Evolutionary conservation across 2,329 filamentous ascomycete genomes (phyloP).

Genomic region (Botrytis deweyae): DNA sequence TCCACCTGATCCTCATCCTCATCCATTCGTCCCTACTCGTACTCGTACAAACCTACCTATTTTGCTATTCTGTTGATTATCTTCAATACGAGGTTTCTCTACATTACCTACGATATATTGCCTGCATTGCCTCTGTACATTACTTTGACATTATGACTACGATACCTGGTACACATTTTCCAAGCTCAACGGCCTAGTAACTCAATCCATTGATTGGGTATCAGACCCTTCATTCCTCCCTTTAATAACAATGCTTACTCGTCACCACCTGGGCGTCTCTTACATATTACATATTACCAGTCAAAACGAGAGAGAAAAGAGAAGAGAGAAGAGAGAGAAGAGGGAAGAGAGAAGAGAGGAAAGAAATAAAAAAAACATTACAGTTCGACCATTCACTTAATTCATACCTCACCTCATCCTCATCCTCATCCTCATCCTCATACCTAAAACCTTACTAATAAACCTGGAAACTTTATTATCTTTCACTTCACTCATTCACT

Average conservation of each 20-base stretch:
- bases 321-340: not conserved
- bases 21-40: not conserved
- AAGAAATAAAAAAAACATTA: not conserved
- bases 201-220: not conserved
- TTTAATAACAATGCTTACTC: not conserved
- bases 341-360: not conserved
- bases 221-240: conserved; percentile 12
- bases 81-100: not conserved
- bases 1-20: not conserved
- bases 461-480: not conserved
- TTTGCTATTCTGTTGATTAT: not conserved
- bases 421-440: not conserved
- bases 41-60: not conserved
- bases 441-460: not conserved
- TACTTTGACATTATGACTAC: not conserved
- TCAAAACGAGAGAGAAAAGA: not conserved
- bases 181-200: not conserved
- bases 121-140: not conserved
- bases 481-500: not conserved
- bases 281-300: not conserved
- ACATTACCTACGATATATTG: not conserved
- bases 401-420: not conserved
- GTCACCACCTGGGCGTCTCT: not conserved
- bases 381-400: not conserved
- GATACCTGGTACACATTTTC: not conserved